phyloP scores from a whole-genome alignment of 2,329 filamentous ascomycete genomes.

The Beauveria rudraprayagi region DNA sequence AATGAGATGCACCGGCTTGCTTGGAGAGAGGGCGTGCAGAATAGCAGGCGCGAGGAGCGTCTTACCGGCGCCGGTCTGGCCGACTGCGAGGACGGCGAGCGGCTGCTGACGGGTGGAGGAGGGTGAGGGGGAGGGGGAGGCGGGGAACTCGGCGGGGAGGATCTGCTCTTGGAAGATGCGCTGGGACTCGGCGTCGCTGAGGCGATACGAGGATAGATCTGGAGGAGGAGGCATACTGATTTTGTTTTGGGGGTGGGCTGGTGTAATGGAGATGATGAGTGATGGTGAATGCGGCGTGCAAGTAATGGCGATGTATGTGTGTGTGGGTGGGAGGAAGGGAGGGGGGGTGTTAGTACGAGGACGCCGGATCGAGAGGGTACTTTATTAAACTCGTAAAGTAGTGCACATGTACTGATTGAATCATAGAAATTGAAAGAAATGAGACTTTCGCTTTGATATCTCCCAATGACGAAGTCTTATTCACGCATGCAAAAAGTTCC shows the following conservation, averaged over 20 bases:
- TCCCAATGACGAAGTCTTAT: no score
- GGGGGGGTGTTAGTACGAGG: background rate
- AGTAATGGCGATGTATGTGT: background rate
- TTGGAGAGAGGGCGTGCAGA: constrained; percentile 21
- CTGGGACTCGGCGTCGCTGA: constrained; percentile 21
- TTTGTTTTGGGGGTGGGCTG: background rate
- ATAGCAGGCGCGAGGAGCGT: constrained; percentile 34
- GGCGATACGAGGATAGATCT: constrained; percentile 24
- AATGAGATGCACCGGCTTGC: constrained; percentile 32
- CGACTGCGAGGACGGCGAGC: constrained; percentile 35
- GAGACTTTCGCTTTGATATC: no score
- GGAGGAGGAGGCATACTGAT: constrained; percentile 17
- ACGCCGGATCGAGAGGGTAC: background rate
- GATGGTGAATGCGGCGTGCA: background rate
- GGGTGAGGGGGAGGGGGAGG: background rate
- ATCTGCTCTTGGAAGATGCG: constrained; percentile 25
- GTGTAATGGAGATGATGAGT: background rate
- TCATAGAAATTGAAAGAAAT: no score
- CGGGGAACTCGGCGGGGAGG: constrained; percentile 27
- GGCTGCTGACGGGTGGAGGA: constrained; percentile 17
- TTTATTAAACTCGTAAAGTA: background rate
- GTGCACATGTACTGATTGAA: background rate
- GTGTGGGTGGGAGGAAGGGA: no score
- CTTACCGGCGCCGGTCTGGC: constrained; percentile 43
- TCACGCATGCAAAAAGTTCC: background rate